phyloP scores from a whole-genome alignment of 345 rosid species.

The Salix caprea region DNA sequence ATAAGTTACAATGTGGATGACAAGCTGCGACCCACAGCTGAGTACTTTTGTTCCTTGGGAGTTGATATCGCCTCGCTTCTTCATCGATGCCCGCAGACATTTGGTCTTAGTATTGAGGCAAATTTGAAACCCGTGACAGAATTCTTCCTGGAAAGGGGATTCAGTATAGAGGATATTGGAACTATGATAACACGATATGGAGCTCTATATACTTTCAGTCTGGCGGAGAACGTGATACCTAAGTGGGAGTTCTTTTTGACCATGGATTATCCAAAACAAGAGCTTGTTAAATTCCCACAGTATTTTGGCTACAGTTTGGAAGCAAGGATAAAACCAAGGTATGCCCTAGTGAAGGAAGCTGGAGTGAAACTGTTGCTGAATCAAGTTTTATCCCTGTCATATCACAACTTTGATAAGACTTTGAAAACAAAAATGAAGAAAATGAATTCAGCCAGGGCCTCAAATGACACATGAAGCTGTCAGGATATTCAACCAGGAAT shows the following conservation, averaged over 20 bases:
- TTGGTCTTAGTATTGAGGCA: conserved; percentile 78
- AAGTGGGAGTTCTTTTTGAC: conserved; percentile 92
- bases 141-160: conserved; percentile 70
- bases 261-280: conserved; percentile 68
- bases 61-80: conserved; percentile 62
- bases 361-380: conserved; percentile 66
- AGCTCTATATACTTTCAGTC: conserved; percentile 71
- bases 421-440: conserved; percentile 58
- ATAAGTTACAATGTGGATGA: conserved; percentile 76
- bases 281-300: conserved; percentile 83
- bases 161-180: conserved; percentile 51
- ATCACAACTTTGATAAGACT: conserved; percentile 47
- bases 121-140: conserved; percentile 73
- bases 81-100: conserved; percentile 64
- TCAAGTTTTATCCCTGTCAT: conserved; percentile 64
- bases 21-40: conserved; percentile 70
- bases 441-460: conserved; percentile 21
- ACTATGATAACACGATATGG: conserved; percentile 75
- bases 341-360: conserved; percentile 53
- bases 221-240: conserved; percentile 61
- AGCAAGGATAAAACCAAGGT: conserved; percentile 79
- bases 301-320: conserved; percentile 85
- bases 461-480: background rate
- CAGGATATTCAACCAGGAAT: background rate
- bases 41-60: conserved; percentile 59